Percentiles rank a stretch among this genome's conserved stretches.
Evolutionary conservation across 192 early-diverging fungal genomes (phyloP).

Genomic region (Spinellus fusiger): DNA sequence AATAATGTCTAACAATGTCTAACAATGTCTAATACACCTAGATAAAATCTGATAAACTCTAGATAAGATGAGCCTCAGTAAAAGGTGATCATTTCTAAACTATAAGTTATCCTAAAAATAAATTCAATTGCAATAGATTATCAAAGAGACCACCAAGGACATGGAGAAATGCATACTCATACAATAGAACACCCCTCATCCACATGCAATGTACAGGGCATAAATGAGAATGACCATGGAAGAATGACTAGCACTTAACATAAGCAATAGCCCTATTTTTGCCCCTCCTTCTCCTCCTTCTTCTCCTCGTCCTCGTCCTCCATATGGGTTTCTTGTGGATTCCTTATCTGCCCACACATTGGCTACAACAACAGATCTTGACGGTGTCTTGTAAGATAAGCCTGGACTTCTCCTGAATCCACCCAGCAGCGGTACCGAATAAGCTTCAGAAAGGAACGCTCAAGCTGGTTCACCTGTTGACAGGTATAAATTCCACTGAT

Average conservation of each 20-base stretch:
- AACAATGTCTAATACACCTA: too few relatives aligned
- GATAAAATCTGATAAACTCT: too few relatives aligned
- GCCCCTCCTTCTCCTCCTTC: neutral
- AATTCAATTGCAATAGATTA: too few relatives aligned
- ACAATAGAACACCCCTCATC: too few relatives aligned
- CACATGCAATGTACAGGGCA: too few relatives aligned
- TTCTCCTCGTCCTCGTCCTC: neutral
- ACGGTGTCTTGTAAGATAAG: conserved; percentile 13
- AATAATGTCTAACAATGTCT: too few relatives aligned
- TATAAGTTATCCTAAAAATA: too few relatives aligned
- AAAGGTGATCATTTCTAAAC: too few relatives aligned
- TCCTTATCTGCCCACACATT: neutral
- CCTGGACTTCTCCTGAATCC: conserved; percentile 14
- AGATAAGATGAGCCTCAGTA: too few relatives aligned
- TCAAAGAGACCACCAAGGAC: too few relatives aligned
- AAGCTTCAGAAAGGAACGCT: conserved; percentile 21
- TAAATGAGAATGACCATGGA: neutral
- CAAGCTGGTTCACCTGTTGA: conserved; percentile 28
- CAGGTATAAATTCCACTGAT: conserved; percentile 26
- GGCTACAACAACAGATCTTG: conserved; percentile 16
- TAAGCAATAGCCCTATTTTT: neutral
- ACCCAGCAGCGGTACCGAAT: conserved; percentile 26
- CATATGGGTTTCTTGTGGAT: neutral
- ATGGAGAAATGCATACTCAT: too few relatives aligned
- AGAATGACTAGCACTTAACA: neutral